phyloP scores from a whole-genome alignment of 345 rosid genomes.

The Arabis hirsuta region DNA sequence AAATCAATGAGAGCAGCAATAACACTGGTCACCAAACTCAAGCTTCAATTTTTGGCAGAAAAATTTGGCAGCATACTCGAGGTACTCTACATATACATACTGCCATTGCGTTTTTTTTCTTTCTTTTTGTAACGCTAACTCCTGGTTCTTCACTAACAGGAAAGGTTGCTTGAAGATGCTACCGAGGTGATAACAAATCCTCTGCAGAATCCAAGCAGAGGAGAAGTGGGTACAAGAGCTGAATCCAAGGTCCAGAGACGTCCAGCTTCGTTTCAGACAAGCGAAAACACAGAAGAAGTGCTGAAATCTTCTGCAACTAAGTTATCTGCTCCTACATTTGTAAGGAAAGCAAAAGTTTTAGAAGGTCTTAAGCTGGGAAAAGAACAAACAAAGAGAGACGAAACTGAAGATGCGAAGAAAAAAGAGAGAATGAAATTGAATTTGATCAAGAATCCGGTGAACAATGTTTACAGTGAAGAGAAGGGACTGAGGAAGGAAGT shows the following conservation, averaged over 20 bases:
- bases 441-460: conserved; percentile 40
- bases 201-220: conserved; percentile 23
- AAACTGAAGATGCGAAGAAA: conserved; percentile 26
- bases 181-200: conserved; percentile 37
- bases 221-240: conserved; percentile 17
- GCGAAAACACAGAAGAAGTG: conserved; percentile 44
- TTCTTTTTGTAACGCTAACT: conserved; percentile 4
- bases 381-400: conserved; percentile 43
- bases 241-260: conserved; percentile 42
- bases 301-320: conserved; percentile 43
- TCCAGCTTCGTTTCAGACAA: conserved; percentile 40
- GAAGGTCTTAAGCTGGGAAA: conserved; percentile 44
- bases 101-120: neutral
- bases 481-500: conserved; percentile 35
- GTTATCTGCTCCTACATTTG: conserved; percentile 54
- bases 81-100: conserved; percentile 45
- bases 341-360: conserved; percentile 50
- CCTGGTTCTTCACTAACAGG: conserved; percentile 50
- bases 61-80: conserved; percentile 80
- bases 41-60: conserved; percentile 92
- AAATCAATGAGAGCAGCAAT: conserved; percentile 91
- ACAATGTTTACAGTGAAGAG: conserved; percentile 36
- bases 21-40: conserved; percentile 83
- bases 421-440: conserved; percentile 33
- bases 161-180: conserved; percentile 69